phyloP scores from a whole-genome alignment of 1,284 basidiomycete species.

The Ganoderma meredithae region DNA sequence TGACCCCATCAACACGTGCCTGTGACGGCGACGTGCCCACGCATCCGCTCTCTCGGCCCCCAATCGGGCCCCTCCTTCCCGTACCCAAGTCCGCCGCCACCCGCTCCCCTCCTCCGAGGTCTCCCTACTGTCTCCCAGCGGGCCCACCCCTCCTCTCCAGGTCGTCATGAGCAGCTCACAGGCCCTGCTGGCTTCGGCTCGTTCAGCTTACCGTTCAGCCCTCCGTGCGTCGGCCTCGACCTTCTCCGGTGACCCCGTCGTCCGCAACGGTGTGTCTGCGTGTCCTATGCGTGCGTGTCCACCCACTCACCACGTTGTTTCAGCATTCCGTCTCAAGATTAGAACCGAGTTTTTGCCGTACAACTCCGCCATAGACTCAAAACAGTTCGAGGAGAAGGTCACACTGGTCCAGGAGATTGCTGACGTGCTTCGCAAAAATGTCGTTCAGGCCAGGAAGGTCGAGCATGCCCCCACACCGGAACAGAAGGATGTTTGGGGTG shows the following conservation, averaged over 20 bases:
- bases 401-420: constrained; percentile 70
- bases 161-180: constrained; percentile 40
- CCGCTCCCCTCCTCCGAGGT: not conserved
- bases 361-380: constrained; percentile 50
- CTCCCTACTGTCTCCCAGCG: not conserved
- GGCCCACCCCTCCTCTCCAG: not conserved
- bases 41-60: constrained; percentile 13
- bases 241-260: constrained; percentile 56
- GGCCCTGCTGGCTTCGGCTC: constrained; percentile 54
- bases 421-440: constrained; percentile 69
- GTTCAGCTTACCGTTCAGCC: constrained; percentile 75
- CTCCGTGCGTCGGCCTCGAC: constrained; percentile 70
- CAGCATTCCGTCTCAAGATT: constrained; percentile 77
- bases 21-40: constrained; percentile 20
- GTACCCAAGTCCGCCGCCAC: not conserved
- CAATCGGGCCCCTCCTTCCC: not conserved
- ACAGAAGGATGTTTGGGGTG: constrained; percentile 65
- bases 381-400: constrained; percentile 59
- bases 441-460: constrained; percentile 71
- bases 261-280: constrained; percentile 36
- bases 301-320: constrained; percentile 29
- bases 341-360: constrained; percentile 57
- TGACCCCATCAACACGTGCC: constrained; percentile 36
- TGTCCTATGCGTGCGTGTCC: constrained; percentile 28
- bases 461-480: constrained; percentile 37